Percentiles rank a stretch among this genome's conserved stretches.
phyloP scores from a whole-genome alignment of 2,329 filamentous ascomycete species.

The Arthrobotrys iridis region DNA sequence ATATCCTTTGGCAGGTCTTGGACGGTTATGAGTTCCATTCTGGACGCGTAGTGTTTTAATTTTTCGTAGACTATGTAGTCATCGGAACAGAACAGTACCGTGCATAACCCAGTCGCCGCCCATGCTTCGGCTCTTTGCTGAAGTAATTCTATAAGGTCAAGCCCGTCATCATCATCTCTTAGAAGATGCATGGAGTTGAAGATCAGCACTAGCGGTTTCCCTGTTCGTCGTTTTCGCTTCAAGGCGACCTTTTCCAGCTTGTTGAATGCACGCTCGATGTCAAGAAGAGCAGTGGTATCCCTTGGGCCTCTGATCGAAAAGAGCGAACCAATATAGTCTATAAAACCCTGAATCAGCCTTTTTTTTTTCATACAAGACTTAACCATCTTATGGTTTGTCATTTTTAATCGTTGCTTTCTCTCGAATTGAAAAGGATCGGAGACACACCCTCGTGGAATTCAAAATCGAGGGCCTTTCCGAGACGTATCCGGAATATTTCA shows the following conservation, averaged over 20 bases:
- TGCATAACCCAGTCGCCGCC: constrained; percentile 90
- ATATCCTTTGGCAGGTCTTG: constrained; percentile 81
- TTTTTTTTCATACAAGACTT: not conserved
- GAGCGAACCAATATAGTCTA: constrained; percentile 92
- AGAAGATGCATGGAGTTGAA: constrained; percentile 94
- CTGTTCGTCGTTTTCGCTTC: constrained; percentile 69
- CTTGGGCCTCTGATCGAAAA: constrained; percentile 93
- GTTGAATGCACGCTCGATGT: constrained; percentile 96
- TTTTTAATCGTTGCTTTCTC: not conserved
- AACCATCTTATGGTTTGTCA: too few species aligned
- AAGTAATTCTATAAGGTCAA: constrained; percentile 89
- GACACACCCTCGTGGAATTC: constrained; percentile 69
- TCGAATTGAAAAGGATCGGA: too few species aligned
- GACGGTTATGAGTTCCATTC: constrained; percentile 92
- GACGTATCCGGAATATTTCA: constrained; percentile 90
- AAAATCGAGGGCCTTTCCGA: constrained; percentile 94
- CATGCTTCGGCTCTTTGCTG: constrained; percentile 96
- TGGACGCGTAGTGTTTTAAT: constrained; percentile 87
- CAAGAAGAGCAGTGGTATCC: constrained; percentile 88
- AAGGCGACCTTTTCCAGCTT: constrained; percentile 97
- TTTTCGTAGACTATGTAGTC: constrained; percentile 92
- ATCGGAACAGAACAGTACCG: constrained; percentile 92
- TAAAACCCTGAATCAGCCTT: not conserved
- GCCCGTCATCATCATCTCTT: constrained; percentile 90
- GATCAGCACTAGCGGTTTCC: constrained; percentile 82